A percentile compares a stretch with the other conserved stretches of the same genome.
Evolutionary conservation across 176 grass and related monocot genomes (phyloP).

Genomic region (Canna indica): DNA sequence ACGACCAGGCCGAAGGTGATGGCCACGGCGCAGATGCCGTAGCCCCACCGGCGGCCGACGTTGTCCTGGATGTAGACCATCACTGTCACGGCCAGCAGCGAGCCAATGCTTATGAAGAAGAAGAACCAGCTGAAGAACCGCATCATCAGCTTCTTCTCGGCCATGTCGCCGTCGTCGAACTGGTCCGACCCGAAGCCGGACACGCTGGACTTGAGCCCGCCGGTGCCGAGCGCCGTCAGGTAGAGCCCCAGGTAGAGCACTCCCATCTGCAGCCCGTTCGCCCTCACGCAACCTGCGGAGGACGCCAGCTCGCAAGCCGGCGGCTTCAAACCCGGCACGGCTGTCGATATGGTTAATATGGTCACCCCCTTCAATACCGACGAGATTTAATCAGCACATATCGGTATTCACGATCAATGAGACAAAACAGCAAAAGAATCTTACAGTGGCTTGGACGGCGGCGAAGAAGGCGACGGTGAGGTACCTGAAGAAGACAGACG

Average conservation of each 20-base stretch:
- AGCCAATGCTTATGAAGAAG: slow-evolving; percentile 23
- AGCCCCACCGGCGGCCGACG: slow-evolving; percentile 15
- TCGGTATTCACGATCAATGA: neutral
- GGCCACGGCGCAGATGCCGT: slow-evolving; percentile 16
- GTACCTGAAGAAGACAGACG: neutral
- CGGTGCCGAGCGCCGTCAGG: slow-evolving; percentile 20
- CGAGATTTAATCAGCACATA: neutral
- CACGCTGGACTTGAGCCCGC: slow-evolving; percentile 20
- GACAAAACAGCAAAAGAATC: neutral
- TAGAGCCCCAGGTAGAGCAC: slow-evolving; percentile 21
- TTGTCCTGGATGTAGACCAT: slow-evolving; percentile 21
- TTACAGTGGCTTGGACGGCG: slow-evolving; percentile 21
- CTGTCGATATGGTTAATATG: slow-evolving; percentile 19
- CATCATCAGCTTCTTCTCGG: slow-evolving; percentile 22
- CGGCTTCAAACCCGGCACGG: slow-evolving; percentile 10
- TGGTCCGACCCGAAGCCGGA: slow-evolving; percentile 25
- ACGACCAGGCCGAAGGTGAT: slow-evolving; percentile 21
- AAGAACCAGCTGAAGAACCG: slow-evolving; percentile 23
- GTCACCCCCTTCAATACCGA: neutral
- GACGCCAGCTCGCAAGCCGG: neutral
- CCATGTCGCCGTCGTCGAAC: slow-evolving; percentile 15
- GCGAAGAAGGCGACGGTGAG: slow-evolving; percentile 23
- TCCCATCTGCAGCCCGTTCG: slow-evolving; percentile 10
- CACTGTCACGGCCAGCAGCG: slow-evolving; percentile 17
- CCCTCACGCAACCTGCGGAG: neutral